Conservation (phyloP, 1,139 yeast species). For the Lipomyces yarrowii region DNA sequence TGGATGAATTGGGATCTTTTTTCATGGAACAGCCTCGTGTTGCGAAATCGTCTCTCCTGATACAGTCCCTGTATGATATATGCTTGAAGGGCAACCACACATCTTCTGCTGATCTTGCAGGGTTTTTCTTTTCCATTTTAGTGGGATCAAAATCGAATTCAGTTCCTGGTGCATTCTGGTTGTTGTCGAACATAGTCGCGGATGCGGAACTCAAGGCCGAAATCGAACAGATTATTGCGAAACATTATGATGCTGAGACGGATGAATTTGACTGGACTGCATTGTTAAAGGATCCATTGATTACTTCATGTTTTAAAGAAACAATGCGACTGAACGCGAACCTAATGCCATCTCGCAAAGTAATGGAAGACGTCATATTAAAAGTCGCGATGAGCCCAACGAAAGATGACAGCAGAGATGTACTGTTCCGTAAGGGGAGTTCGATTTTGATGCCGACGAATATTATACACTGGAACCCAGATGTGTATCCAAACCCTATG, state of each 20-base stretch:
- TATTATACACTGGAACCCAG: constrained; percentile 24
- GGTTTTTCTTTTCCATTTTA: constrained; percentile 22
- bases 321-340: constrained; percentile 29
- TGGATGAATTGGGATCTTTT: constrained; percentile 4
- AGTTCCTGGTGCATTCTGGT: constrained; percentile 31
- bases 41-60: constrained; percentile 4
- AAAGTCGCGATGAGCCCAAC: too few relatives aligned
- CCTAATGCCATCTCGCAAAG: constrained; percentile 16
- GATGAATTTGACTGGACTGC: constrained; percentile 29
- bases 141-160: constrained; percentile 26
- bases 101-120: constrained; percentile 12
- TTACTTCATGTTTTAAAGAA: constrained; percentile 29
- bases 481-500: constrained; percentile 26
- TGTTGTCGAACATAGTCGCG: constrained; percentile 22
- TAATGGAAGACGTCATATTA: neutral
- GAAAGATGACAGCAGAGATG: neutral
- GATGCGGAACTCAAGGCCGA: constrained; percentile 18
- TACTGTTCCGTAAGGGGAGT: constrained; percentile 14
- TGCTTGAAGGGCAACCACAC: constrained; percentile 1
- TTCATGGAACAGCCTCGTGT: constrained; percentile 9
- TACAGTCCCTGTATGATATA: constrained; percentile 2
- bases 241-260: constrained; percentile 18
- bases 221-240: constrained; percentile 21
- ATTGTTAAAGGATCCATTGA: constrained; percentile 18
- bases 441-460: constrained; percentile 12